phyloP scores from a whole-genome alignment of 768 basidiomycete genomes.

The Dendrothele bispora region DNA sequence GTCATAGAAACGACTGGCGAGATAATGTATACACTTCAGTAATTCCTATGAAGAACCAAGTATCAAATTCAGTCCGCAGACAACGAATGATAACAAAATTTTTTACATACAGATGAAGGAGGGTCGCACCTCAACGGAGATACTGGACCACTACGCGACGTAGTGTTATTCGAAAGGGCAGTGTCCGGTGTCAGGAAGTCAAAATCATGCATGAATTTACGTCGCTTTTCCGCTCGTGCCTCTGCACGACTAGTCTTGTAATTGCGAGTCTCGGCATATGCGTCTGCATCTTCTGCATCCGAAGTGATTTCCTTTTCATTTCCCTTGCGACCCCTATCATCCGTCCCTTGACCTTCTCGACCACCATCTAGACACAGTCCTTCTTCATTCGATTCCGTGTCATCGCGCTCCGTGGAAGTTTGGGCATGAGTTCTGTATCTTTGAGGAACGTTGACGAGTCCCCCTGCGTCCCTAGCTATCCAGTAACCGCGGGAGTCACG shows the following conservation, averaged over 20 bases:
- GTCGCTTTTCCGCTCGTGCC: too few species aligned
- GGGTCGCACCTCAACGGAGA: neutral
- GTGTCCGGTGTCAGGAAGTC: constrained; percentile 39
- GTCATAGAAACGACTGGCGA: constrained; percentile 45
- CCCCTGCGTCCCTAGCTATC: constrained; percentile 51
- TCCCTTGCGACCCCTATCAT: neutral
- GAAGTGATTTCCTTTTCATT: neutral
- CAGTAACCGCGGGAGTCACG: constrained; percentile 45
- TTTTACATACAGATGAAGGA: constrained; percentile 3
- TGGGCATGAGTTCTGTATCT: constrained; percentile 24
- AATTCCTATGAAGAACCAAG: constrained; percentile 36
- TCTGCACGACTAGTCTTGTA: constrained; percentile 23
- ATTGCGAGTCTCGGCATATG: neutral
- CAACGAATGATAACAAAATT: too few species aligned
- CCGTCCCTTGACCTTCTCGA: neutral
- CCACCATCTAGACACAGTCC: neutral
- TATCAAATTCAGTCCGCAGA: constrained; percentile 33
- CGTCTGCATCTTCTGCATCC: constrained; percentile 7
- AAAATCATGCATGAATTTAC: constrained; percentile 37
- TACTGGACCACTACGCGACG: neutral
- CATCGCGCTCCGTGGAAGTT: constrained; percentile 4
- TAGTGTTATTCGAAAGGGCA: constrained; percentile 1
- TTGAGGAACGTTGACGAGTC: constrained; percentile 33
- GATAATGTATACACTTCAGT: constrained; percentile 51
- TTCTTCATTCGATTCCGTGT: constrained; percentile 5